These are phyloP conservation scores for Filobasidium wieringae DNA, from an alignment of 768 basidiomycete genomes.

Conservation along the genomic window DNA sequence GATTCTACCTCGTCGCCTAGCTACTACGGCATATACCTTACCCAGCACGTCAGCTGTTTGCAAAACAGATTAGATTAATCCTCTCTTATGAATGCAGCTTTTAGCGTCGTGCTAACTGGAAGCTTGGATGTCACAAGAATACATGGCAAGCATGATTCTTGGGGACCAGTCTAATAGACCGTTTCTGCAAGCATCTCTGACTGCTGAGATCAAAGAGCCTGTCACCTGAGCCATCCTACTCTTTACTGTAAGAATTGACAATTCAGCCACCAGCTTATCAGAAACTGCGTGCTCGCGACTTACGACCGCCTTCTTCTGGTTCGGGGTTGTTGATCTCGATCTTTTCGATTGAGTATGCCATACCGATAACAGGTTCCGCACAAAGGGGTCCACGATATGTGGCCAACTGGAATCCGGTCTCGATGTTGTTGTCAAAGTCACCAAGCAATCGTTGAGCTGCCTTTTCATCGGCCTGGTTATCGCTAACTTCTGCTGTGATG, in stretches of 20 bases:
- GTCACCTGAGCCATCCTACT: constrained; percentile 71
- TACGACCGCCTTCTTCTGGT: constrained; percentile 41
- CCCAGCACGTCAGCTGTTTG: constrained; percentile 81
- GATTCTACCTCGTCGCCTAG: constrained; percentile 78
- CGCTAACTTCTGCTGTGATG: constrained; percentile 5
- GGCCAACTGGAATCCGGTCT: constrained; percentile 90
- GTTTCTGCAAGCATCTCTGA: constrained; percentile 77
- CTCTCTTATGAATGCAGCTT: constrained; percentile 7
- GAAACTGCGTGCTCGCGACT: not conserved
- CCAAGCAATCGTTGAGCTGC: constrained; percentile 24
- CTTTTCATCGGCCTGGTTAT: constrained; percentile 13
- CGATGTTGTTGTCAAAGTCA: constrained; percentile 71
- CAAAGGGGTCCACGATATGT: constrained; percentile 90
- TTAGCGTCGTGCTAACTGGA: constrained; percentile 54
- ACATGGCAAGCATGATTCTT: constrained; percentile 93
- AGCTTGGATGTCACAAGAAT: constrained; percentile 94
- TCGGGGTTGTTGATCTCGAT: constrained; percentile 57
- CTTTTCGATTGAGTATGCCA: constrained; percentile 73
- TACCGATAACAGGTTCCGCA: constrained; percentile 82
- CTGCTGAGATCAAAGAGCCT: constrained; percentile 78
- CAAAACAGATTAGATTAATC: not conserved
- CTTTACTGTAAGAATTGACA: constrained; percentile 47
- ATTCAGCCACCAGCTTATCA: not conserved
- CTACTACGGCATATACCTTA: constrained; percentile 91
- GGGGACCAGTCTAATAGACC: constrained; percentile 96